A percentile compares a stretch with the other conserved stretches of the same genome.
Evolutionary conservation across 1,139 yeast species (phyloP).

Genomic region (Pichia sp.): DNA sequence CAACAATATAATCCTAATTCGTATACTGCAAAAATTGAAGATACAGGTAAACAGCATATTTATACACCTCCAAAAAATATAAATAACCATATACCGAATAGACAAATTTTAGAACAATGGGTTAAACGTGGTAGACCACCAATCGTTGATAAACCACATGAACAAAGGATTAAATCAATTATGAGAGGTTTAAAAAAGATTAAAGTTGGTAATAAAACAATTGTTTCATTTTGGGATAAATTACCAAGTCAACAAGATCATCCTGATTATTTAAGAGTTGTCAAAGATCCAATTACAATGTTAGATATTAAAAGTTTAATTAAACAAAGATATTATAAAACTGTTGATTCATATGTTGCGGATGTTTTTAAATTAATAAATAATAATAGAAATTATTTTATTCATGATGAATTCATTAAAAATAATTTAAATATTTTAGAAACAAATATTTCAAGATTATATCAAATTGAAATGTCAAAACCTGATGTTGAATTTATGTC

Average conservation of each 20-base stretch:
- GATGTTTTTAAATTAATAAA: slow-evolving; percentile 73
- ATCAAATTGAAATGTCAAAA: slow-evolving; percentile 67
- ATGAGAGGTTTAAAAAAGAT: slow-evolving; percentile 76
- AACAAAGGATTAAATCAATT: slow-evolving; percentile 82
- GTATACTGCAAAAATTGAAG: slow-evolving; percentile 24
- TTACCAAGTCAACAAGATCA: slow-evolving; percentile 66
- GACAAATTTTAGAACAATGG: slow-evolving; percentile 43
- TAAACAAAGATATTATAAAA: slow-evolving; percentile 75
- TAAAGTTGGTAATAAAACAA: slow-evolving; percentile 33
- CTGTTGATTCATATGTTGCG: slow-evolving; percentile 66
- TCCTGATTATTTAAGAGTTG: slow-evolving; percentile 61
- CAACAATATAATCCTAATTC: slow-evolving; percentile 24
- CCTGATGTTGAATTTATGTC: slow-evolving; percentile 79
- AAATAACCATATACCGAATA: slow-evolving; percentile 18
- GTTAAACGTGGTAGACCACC: slow-evolving; percentile 93
- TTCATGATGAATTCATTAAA: slow-evolving; percentile 46
- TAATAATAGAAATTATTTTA: slow-evolving; percentile 60
- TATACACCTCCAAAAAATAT: slow-evolving; percentile 24
- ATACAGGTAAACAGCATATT: slow-evolving; percentile 21
- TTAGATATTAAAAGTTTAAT: slow-evolving; percentile 79
- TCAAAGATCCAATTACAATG: slow-evolving; percentile 70
- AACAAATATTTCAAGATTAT: slow-evolving; percentile 50
- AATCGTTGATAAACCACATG: slow-evolving; percentile 89
- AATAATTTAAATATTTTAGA: slow-evolving; percentile 61
- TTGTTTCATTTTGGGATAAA: slow-evolving; percentile 54